Evolutionary conservation across 352 stramenopile species (phyloP), one percentile per base, ranked within the genome.

Genomic region (Phytopythium mirpurense): DNA sequence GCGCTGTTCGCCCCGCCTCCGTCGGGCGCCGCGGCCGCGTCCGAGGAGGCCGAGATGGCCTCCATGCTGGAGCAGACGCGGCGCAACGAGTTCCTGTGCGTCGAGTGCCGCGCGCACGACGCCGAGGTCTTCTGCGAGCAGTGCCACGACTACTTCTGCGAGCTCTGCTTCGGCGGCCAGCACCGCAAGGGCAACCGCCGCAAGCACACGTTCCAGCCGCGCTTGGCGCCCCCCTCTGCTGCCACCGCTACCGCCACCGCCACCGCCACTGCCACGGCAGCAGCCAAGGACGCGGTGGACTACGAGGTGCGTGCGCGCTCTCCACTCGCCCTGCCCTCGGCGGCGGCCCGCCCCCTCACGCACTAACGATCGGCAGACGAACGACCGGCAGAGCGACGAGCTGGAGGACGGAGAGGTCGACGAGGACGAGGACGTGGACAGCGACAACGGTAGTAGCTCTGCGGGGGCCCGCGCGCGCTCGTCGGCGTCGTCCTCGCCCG

Each of bases 121-220:
- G 75, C 78, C 32, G 76, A 89, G 42, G 62, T 90, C 40, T 91
- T 89, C 51, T 95, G 86, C 55, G 86, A 93, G 68, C 81, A 93
- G 61, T 95, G 86, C 56, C 76, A 91, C 60, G 83, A 95, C 67
- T 90, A 93, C 60, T 95, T 92, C 53, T 95, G 85, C 45, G 78
- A 86, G 51, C 62, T 95, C 8, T 95, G 85, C 68, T 93, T 68
- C 37, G 75, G 73, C 31, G 82, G 79, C 3, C 85, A 95, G 67
- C 85, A 95, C 57, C 85, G 85, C 61, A 93, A 93, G 57, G 85
- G 85, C 37, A 90, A 88, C 52, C 67, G 85, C 47, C 65, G 74
- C 49, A 65, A 60, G 37, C 83, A 95, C 67, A 93, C 83, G 58
- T 83, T 77, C 59, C 85, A 95, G 67, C 81, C 79, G 35, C 60